phyloP scores from a whole-genome alignment of 768 basidiomycete genomes.

The Leccinum aurantiacum region DNA sequence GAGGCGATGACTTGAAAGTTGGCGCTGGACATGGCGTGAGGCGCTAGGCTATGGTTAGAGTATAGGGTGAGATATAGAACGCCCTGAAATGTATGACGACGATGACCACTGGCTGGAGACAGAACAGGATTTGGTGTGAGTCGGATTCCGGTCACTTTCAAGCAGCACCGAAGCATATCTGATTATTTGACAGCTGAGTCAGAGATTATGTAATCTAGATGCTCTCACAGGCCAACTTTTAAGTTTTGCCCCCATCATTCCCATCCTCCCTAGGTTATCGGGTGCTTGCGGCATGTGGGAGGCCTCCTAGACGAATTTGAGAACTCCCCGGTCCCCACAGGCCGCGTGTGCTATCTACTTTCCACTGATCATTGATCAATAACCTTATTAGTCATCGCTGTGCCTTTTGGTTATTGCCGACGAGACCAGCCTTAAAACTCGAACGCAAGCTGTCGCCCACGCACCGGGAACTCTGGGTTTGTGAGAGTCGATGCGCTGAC shows the following conservation, averaged over 20 bases:
- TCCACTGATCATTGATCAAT: too few species aligned
- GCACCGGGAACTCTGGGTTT: too few species aligned
- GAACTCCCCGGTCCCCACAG: too few species aligned
- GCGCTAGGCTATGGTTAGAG: neutral
- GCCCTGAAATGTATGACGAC: neutral
- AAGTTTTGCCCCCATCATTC: neutral
- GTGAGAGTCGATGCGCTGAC: too few species aligned
- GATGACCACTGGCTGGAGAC: neutral
- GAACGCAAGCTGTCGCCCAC: too few species aligned
- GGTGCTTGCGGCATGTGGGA: neutral
- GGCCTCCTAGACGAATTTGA: neutral
- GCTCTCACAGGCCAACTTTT: neutral
- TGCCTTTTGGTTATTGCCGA: too few species aligned
- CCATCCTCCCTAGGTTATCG: neutral
- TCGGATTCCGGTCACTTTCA: neutral
- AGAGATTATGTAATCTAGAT: neutral
- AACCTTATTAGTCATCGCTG: too few species aligned
- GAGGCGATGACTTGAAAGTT: constrained; percentile 48
- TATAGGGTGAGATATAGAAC: neutral
- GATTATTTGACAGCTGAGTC: neutral
- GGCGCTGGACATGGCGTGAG: constrained; percentile 22
- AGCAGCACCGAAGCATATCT: neutral
- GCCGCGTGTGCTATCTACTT: too few species aligned
- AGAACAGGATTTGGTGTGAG: neutral
- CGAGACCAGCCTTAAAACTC: too few species aligned